These are phyloP conservation scores for Tolypocladium ophioglossoides DNA, from an alignment of 2,329 filamentous ascomycete species.

Conservation along the genomic window DNA sequence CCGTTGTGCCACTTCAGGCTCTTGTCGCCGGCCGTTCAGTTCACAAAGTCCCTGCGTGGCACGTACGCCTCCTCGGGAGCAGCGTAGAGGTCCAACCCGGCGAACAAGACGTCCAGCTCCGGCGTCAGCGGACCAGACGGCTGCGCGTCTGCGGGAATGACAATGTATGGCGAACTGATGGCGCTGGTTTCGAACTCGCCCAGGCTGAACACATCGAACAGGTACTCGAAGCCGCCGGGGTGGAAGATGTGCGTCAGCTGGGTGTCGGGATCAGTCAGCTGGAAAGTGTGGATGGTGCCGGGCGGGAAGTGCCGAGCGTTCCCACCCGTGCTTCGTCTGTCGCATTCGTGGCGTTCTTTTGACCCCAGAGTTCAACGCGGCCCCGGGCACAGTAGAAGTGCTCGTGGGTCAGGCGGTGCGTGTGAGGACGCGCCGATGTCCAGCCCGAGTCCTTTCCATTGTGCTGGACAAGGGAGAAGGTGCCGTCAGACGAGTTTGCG, in stretches of 20 bases:
- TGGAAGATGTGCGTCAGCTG: conserved; percentile 12
- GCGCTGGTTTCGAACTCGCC: conserved; percentile 5
- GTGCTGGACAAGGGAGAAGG: conserved; percentile 12
- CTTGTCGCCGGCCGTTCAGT: conserved; percentile 8
- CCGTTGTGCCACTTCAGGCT: conserved; percentile 10
- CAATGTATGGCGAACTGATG: conserved; percentile 7
- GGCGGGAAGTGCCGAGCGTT: conserved; percentile 9
- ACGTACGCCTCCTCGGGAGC: conserved; percentile 4
- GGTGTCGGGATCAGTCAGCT: conserved; percentile 10
- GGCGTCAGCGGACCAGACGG: conserved; percentile 10
- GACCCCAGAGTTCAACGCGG: conserved; percentile 10
- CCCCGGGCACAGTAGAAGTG: conserved; percentile 12
- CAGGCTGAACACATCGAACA: conserved; percentile 8
- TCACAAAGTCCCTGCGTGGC: conserved; percentile 11
- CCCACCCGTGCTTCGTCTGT: conserved; percentile 10
- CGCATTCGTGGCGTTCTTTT: conserved; percentile 6
- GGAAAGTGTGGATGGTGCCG: conserved; percentile 11
- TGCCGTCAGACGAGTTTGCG: conserved; percentile 10
- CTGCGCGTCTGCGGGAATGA: conserved; percentile 5
- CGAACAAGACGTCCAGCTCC: conserved; percentile 1
- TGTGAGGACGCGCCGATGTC: conserved; percentile 10
- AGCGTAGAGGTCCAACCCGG: conserved; percentile 8
- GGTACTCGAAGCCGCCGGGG: conserved; percentile 11
- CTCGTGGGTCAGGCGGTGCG: conserved; percentile 8
- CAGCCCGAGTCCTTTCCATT: conserved; percentile 5